Base-by-base conservation (phyloP, 208 protist species). In the Crithidia sp. region DNA sequence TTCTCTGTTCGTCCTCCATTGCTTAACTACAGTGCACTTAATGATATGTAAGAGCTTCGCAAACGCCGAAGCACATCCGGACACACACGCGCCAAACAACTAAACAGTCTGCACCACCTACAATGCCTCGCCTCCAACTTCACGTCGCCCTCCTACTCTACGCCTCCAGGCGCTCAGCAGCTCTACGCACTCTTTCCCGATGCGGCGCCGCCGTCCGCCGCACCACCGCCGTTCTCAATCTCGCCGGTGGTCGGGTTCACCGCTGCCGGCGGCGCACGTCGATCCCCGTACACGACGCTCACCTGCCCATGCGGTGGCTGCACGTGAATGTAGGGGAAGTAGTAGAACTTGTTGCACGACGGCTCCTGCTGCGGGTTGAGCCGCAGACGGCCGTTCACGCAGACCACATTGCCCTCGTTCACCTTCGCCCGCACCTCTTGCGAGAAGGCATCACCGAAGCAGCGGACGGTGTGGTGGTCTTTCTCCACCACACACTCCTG, bases 271-370 rank as follows among this genome's bases (percentile, higher is more conserved):
- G 88, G 72, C 2, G 76, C 79, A 12, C 84, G 76, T 49, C 84
- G 85, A 67, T 95, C 89, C 9, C 90, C 86, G 78, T 94, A 91
- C 37, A 97, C 83, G 14, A 95, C 83, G 16, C 81, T 80, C 17
- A 97, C 93, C 77, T 97, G 90, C 5, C 93, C 93, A 71, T 97
- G 85, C 8, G 93, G 93, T 3, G 90, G 93, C 53, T 95, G 88
- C 13, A 97, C 89, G 57, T 97, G 93, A 47, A 97, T 91, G 66
- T 89, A 97, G 5, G 93, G 93, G 72, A 95, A 97, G 85, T 97
- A 97, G 82, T 93, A 95, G 78, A 96, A 93, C 81, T 94, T 95
- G 61, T 90, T 93, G 75, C 83, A 88, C 52, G 87, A 83, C 40
- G 93, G 84, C 77, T 97, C 93, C 71, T 95, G 77, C 82, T 97